phyloP scores from a whole-genome alignment of 108 stramenopile species.

The Skeletonema marinoi region DNA sequence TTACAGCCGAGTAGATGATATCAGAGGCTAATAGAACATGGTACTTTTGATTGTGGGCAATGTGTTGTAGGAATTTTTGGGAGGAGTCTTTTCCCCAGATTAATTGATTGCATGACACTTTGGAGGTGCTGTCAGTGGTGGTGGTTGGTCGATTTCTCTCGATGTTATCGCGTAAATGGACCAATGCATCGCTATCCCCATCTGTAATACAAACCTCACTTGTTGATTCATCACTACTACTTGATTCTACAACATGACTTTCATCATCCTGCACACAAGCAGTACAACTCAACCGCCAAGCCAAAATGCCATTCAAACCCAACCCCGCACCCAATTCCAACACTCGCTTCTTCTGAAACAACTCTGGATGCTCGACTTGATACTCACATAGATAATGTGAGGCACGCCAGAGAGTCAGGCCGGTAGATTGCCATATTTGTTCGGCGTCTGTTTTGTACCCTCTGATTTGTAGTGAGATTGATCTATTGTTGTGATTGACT shows the following conservation, averaged over 20 bases:
- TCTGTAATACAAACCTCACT: slow-evolving; percentile 25
- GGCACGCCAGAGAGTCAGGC: slow-evolving; percentile 78
- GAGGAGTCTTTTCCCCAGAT: slow-evolving; percentile 52
- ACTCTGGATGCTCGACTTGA: slow-evolving; percentile 42
- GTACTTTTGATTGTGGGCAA: slow-evolving; percentile 31
- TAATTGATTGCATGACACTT: slow-evolving; percentile 43
- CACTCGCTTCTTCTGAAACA: slow-evolving; percentile 29
- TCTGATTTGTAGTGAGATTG: slow-evolving; percentile 51
- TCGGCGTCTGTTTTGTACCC: slow-evolving; percentile 62
- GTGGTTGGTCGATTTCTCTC: slow-evolving; percentile 4
- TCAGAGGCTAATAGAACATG: slow-evolving; percentile 67
- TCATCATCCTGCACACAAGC: neutral
- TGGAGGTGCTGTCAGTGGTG: neutral
- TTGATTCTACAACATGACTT: neutral
- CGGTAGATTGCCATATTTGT: slow-evolving; percentile 78
- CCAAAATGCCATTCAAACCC: slow-evolving; percentile 68
- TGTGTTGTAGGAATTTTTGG: slow-evolving; percentile 14
- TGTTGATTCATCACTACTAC: neutral
- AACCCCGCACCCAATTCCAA: slow-evolving; percentile 75
- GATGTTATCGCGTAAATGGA: slow-evolving; percentile 43
- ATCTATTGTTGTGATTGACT: neutral
- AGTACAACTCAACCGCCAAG: slow-evolving; percentile 34
- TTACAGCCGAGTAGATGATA: slow-evolving; percentile 58
- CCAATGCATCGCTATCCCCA: slow-evolving; percentile 48
- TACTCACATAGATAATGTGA: slow-evolving; percentile 69